Evolutionary conservation across 2,329 filamentous ascomycete species (phyloP).

Genomic region (Penicillium nordicum): DNA sequence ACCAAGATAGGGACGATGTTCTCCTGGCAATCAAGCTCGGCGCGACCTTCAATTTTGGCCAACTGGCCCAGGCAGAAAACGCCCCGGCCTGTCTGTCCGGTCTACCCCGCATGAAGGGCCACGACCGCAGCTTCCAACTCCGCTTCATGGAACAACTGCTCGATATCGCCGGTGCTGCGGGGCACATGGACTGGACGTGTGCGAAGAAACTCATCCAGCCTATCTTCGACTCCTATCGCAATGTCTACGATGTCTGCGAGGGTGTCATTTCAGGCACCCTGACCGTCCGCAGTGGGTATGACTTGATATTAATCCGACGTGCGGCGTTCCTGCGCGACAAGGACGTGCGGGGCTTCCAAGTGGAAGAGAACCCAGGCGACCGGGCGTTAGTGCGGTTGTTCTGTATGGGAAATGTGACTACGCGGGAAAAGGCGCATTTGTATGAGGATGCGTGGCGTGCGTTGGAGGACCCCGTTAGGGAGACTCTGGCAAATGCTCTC

Average conservation of each 20-base stretch:
- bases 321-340: constrained; percentile 2
- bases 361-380: neutral
- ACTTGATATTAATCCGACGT: constrained; percentile 10
- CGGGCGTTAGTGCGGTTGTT: constrained; percentile 12
- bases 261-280: constrained; percentile 9
- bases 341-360: constrained; percentile 2
- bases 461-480: constrained; percentile 3
- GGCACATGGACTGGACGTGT: constrained; percentile 15
- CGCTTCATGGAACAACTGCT: constrained; percentile 18
- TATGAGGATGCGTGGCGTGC: constrained; percentile 9
- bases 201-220: constrained; percentile 15
- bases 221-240: constrained; percentile 14
- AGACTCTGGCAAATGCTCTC: constrained; percentile 1
- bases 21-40: constrained; percentile 11
- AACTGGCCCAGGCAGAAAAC: constrained; percentile 16
- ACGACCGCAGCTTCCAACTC: constrained; percentile 9
- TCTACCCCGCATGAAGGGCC: constrained; percentile 5
- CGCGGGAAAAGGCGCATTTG: constrained; percentile 5
- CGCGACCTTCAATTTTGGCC: constrained; percentile 16
- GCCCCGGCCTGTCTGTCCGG: constrained; percentile 9
- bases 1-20: constrained; percentile 5
- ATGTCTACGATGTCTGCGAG: constrained; percentile 17
- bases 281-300: constrained; percentile 12
- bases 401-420: constrained; percentile 16
- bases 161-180: constrained; percentile 14